Evolutionary conservation across 371 early-diverging fungal species (phyloP).

Genomic region (Globomyces sp.): DNA sequence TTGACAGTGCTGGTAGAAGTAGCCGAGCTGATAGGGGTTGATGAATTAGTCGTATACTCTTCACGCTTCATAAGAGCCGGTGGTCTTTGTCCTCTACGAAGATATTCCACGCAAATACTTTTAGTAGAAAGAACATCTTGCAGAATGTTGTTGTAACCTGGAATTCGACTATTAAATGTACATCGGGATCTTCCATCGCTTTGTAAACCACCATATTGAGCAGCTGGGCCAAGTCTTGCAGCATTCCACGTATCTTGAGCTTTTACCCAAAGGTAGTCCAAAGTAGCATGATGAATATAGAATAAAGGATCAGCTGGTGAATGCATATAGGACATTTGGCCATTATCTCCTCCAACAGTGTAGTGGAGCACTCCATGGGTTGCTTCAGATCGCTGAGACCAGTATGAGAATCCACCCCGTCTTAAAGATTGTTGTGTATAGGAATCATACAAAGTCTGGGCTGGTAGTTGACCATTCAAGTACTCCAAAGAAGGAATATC

Average conservation of each 20-base stretch:
- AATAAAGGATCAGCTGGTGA: conserved; percentile 26
- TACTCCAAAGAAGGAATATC: background rate
- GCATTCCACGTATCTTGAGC: conserved; percentile 20
- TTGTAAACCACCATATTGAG: background rate
- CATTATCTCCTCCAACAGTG: conserved; percentile 1
- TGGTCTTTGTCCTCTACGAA: background rate
- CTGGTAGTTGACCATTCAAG: background rate
- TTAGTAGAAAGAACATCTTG: conserved; percentile 10
- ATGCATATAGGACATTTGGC: conserved; percentile 17
- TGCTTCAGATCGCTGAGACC: conserved; percentile 3
- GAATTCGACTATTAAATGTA: background rate
- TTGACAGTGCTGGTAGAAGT: conserved; percentile 17
- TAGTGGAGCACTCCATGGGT: conserved; percentile 24
- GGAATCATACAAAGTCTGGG: background rate
- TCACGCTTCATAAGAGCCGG: background rate
- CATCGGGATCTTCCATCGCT: background rate
- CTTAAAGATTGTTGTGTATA: background rate
- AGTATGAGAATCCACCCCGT: conserved; percentile 4
- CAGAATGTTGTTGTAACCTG: conserved; percentile 13
- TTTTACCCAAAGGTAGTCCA: conserved; percentile 22
- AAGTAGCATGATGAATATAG: conserved; percentile 7
- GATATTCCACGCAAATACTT: conserved; percentile 14
- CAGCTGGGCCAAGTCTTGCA: background rate
- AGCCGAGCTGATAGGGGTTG: background rate
- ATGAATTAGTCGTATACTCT: background rate